Evolutionary conservation across 176 grass and related monocot species (phyloP).

Genomic region (Phoenix roebelenii): DNA sequence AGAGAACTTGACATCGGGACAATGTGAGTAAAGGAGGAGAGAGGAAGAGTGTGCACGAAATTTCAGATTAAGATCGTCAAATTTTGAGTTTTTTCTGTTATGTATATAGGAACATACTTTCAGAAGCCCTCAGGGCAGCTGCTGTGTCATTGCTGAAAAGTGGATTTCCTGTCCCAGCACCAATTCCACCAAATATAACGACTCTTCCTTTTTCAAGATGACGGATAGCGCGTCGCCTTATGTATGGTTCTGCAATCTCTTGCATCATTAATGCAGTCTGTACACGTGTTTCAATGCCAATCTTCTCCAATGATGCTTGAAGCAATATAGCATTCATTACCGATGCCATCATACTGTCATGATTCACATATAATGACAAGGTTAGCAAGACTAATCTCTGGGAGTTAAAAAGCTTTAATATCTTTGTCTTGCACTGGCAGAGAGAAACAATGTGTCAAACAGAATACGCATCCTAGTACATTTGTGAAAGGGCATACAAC

Average conservation of each 20-base stretch:
- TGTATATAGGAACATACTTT: slow-evolving; percentile 44
- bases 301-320: slow-evolving; percentile 87
- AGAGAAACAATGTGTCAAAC: no score
- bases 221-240: slow-evolving; percentile 73
- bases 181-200: slow-evolving; percentile 76
- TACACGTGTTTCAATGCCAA: slow-evolving; percentile 67
- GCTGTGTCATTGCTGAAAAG: slow-evolving; percentile 80
- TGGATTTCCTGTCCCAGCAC: slow-evolving; percentile 55
- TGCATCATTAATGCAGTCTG: slow-evolving; percentile 78
- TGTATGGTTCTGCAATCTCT: slow-evolving; percentile 83
- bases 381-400: no score
- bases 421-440: no score
- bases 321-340: slow-evolving; percentile 89
- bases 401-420: no score
- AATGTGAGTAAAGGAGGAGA: background rate
- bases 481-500: no score
- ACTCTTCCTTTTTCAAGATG: slow-evolving; percentile 95
- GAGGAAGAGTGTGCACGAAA: background rate
- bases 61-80: no score
- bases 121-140: slow-evolving; percentile 79
- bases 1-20: slow-evolving; percentile 21
- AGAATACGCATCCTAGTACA: no score
- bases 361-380: background rate
- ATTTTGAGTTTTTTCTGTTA: background rate
- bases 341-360: slow-evolving; percentile 88